Conservation (phyloP, 306 rosid genomes). For the Dalbergia oliveri region DNA sequence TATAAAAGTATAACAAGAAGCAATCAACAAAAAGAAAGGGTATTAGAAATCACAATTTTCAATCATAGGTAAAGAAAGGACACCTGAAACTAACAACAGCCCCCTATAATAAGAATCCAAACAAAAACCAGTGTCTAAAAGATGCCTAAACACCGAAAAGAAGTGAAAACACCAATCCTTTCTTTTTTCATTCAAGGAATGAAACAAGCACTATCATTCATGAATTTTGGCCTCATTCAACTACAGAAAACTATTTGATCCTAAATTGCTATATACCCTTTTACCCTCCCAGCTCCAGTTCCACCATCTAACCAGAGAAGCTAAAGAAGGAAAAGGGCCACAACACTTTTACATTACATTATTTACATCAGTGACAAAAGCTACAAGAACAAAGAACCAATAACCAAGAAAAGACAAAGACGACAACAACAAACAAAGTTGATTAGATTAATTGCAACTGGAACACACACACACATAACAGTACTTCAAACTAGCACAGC, state of each 20-base stretch:
- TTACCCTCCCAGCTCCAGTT: background rate
- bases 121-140: background rate
- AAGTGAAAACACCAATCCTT: background rate
- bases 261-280: background rate
- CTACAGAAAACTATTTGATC: constrained; percentile 25
- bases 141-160: background rate
- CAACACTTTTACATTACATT: background rate
- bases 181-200: background rate
- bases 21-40: background rate
- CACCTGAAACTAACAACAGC: background rate
- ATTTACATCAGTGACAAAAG: constrained; percentile 25
- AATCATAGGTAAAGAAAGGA: constrained; percentile 15
- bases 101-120: constrained; percentile 15
- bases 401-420: constrained; percentile 17
- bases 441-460: constrained; percentile 18
- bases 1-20: background rate
- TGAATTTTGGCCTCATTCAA: constrained; percentile 25
- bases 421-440: background rate
- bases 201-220: background rate
- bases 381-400: constrained; percentile 23
- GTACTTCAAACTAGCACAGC: constrained; percentile 16
- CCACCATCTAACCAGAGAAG: constrained; percentile 5
- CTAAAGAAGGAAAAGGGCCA: constrained; percentile 17
- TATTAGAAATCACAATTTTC: constrained; percentile 8
- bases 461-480: constrained; percentile 29